Conservation (phyloP, 768 basidiomycete species). For the Vararia minispora region DNA sequence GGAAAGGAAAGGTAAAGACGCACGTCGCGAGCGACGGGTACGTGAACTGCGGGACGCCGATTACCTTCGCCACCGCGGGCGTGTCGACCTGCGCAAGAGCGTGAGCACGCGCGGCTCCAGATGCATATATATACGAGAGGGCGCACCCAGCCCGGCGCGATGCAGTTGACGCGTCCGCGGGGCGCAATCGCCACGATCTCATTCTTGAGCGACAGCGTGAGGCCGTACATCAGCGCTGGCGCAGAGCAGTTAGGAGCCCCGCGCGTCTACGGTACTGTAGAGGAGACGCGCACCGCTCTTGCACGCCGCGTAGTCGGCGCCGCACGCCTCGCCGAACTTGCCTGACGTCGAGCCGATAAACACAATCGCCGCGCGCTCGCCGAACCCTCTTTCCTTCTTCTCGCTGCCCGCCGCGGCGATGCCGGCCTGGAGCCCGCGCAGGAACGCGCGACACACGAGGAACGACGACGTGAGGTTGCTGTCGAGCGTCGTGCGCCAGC, state of each 20-base stretch:
- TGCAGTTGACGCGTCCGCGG: constrained; percentile 54
- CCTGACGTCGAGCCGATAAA: constrained; percentile 65
- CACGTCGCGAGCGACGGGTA: constrained; percentile 62
- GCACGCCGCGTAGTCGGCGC: constrained; percentile 54
- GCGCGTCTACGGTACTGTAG: neutral
- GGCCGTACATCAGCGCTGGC: constrained; percentile 67
- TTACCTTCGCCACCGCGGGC: constrained; percentile 45
- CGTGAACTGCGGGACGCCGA: constrained; percentile 42
- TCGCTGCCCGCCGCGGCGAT: constrained; percentile 21
- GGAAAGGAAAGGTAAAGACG: constrained; percentile 14
- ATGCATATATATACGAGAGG: too few relatives aligned
- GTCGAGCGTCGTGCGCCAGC: constrained; percentile 51
- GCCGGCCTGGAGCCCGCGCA: constrained; percentile 29
- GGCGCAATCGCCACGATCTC: constrained; percentile 73
- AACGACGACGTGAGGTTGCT: constrained; percentile 61
- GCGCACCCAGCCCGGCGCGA: constrained; percentile 51
- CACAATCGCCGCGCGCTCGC: constrained; percentile 45
- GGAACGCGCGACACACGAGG: constrained; percentile 51
- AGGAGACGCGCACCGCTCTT: constrained; percentile 49
- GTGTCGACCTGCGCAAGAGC: constrained; percentile 44
- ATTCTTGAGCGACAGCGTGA: constrained; percentile 61
- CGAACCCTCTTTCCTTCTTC: constrained; percentile 29
- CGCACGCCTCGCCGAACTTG: constrained; percentile 58
- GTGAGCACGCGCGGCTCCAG: too few relatives aligned
- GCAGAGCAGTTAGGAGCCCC: neutral